These are phyloP conservation scores for Marvania coccoides DNA, from an alignment of 139 green algal species.

Conservation along the genomic window DNA sequence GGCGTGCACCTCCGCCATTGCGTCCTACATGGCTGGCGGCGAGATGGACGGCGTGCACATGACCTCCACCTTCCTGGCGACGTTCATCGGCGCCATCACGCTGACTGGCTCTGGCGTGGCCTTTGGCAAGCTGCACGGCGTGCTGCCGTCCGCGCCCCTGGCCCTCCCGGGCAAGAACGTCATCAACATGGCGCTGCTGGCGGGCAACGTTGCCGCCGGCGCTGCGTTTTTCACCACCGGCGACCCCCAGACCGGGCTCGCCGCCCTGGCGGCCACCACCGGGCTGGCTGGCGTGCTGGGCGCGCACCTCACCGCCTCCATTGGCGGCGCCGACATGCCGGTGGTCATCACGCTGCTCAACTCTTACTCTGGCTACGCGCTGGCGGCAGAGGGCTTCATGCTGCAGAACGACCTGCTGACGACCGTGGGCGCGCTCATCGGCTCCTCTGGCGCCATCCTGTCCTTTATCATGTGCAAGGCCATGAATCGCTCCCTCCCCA, in stretches of 20 bases:
- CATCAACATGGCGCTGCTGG: slow-evolving; percentile 55
- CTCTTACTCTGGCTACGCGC: slow-evolving; percentile 75
- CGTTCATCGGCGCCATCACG: slow-evolving; percentile 79
- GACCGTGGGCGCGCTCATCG: slow-evolving; percentile 78
- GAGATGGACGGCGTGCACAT: slow-evolving; percentile 45
- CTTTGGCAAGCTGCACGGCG: slow-evolving; percentile 85
- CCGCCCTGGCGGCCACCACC: slow-evolving; percentile 47
- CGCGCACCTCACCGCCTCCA: slow-evolving; percentile 75
- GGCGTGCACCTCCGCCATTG: slow-evolving; percentile 59
- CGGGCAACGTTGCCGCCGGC: slow-evolving; percentile 41
- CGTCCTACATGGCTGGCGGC: slow-evolving; percentile 51
- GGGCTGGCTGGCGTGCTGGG: slow-evolving; percentile 62
- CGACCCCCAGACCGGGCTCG: slow-evolving; percentile 32
- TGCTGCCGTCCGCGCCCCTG: slow-evolving; percentile 55
- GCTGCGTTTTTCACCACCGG: slow-evolving; percentile 41
- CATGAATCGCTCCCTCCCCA: slow-evolving; percentile 82
- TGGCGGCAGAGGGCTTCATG: slow-evolving; percentile 87
- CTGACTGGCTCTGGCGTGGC: slow-evolving; percentile 74
- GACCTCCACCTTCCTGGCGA: slow-evolving; percentile 62
- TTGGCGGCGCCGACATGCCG: slow-evolving; percentile 81
- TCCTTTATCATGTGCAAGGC: slow-evolving; percentile 91
- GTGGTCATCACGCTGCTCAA: slow-evolving; percentile 92
- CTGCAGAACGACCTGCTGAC: slow-evolving; percentile 77
- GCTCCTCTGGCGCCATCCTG: slow-evolving; percentile 78
- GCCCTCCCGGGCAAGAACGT: slow-evolving; percentile 70